Percentiles rank a stretch among this genome's conserved stretches.
phyloP scores from a whole-genome alignment of 306 rosid species.

The Psophocarpus tetragonolobus region DNA sequence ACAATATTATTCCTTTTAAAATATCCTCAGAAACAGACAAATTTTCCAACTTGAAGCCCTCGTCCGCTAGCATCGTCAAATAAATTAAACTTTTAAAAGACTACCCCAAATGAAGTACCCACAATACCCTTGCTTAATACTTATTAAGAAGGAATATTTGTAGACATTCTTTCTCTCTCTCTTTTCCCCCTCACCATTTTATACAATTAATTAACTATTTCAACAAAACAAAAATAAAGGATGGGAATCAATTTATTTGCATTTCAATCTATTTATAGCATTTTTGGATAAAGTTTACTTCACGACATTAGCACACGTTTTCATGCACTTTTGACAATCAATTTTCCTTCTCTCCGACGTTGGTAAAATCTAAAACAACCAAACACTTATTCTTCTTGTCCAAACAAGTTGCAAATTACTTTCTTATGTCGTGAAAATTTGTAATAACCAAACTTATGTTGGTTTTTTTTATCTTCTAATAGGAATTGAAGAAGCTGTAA shows the following conservation, averaged over 20 bases:
- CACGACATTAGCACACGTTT: not conserved
- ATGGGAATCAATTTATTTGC: not conserved
- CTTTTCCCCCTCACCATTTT: not conserved
- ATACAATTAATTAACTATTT: not conserved
- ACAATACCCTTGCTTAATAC: conserved; percentile 28
- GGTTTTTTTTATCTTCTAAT: too few species aligned
- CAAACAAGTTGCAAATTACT: not conserved
- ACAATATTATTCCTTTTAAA: conserved; percentile 19
- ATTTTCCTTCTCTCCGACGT: not conserved
- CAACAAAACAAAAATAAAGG: not conserved
- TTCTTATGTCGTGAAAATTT: too few species aligned
- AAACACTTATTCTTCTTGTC: not conserved
- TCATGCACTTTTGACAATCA: not conserved
- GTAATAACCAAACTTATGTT: too few species aligned
- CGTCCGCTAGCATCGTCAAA: conserved; percentile 42
- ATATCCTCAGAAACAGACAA: conserved; percentile 60
- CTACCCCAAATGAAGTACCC: not conserved
- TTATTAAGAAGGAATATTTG: not conserved
- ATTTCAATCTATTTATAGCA: not conserved
- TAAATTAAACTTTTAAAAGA: conserved; percentile 27
- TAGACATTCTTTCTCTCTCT: not conserved
- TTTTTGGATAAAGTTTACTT: not conserved
- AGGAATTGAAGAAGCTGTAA: too few species aligned
- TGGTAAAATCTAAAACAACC: not conserved
- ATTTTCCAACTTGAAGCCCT: conserved; percentile 43